phyloP scores from a whole-genome alignment of 2,329 filamentous ascomycete species.

The Pyricularia grisea region DNA sequence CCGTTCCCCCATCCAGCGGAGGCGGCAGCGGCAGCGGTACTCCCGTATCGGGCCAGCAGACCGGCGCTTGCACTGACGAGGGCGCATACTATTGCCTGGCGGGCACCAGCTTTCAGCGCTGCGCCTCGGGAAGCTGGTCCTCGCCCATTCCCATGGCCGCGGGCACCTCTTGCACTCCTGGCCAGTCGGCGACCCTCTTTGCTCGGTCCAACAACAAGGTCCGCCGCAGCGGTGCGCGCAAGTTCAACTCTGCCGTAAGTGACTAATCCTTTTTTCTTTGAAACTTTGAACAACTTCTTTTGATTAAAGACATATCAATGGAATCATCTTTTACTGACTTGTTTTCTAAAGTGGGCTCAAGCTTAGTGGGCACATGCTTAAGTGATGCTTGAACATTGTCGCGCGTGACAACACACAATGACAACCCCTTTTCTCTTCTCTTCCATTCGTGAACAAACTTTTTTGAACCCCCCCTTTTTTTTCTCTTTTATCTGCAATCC shows the following conservation, averaged over 20 bases:
- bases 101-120: slow-evolving; percentile 49
- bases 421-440: neutral
- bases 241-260: neutral
- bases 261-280: neutral
- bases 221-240: neutral
- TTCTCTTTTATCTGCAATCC: neutral
- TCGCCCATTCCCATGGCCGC: slow-evolving; percentile 35
- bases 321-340: neutral
- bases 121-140: slow-evolving; percentile 50
- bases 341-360: neutral
- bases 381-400: neutral
- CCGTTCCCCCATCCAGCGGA: slow-evolving; percentile 14
- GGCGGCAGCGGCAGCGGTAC: slow-evolving; percentile 22
- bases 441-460: neutral
- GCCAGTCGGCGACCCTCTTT: slow-evolving; percentile 4
- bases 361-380: neutral
- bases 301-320: neutral
- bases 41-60: slow-evolving; percentile 9
- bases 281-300: neutral
- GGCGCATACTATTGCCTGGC: slow-evolving; percentile 50
- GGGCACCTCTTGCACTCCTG: slow-evolving; percentile 38
- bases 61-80: slow-evolving; percentile 40
- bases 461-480: neutral
- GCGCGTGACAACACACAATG: neutral
- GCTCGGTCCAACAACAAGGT: neutral